Percentiles rank a stretch among this genome's conserved stretches.
phyloP scores from a whole-genome alignment of 116 monocot genomes.

The Phalaenopsis hybrid region DNA sequence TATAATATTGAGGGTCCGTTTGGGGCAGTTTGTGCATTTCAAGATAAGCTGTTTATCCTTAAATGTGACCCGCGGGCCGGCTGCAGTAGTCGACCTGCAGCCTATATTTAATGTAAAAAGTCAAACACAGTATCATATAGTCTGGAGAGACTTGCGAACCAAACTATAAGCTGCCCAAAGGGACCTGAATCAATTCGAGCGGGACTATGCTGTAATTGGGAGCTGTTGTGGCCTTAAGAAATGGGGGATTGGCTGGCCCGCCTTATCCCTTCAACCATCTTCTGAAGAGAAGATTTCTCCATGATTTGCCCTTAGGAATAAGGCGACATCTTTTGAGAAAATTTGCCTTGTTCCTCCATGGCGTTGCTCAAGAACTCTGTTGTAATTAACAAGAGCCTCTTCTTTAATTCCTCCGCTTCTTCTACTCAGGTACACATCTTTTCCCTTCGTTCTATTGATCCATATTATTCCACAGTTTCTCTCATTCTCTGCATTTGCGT shows the following conservation, averaged over 20 bases:
- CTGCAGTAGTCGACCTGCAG: too few species aligned
- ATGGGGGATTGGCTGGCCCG: background rate
- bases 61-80: too few species aligned
- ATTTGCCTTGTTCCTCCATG: constrained; percentile 10
- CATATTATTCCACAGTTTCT: background rate
- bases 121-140: too few species aligned
- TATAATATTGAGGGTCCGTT: too few species aligned
- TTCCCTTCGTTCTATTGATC: background rate
- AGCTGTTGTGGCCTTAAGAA: background rate
- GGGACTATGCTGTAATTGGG: too few species aligned
- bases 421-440: constrained; percentile 19
- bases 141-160: too few species aligned
- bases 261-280: background rate
- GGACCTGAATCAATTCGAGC: too few species aligned
- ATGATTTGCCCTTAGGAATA: background rate
- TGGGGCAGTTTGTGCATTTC: too few species aligned
- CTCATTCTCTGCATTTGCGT: background rate
- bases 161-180: too few species aligned
- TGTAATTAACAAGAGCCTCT: constrained; percentile 21
- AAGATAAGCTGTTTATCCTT: too few species aligned
- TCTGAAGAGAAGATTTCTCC: background rate
- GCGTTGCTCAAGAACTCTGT: constrained; percentile 25
- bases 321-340: background rate
- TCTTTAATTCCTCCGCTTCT: constrained; percentile 23
- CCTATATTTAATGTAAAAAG: too few species aligned